A percentile compares a stretch with the other conserved stretches of the same genome.
Conservation (phyloP, 176 grass and related monocot genomes). For the Oryza glumipatula region DNA sequence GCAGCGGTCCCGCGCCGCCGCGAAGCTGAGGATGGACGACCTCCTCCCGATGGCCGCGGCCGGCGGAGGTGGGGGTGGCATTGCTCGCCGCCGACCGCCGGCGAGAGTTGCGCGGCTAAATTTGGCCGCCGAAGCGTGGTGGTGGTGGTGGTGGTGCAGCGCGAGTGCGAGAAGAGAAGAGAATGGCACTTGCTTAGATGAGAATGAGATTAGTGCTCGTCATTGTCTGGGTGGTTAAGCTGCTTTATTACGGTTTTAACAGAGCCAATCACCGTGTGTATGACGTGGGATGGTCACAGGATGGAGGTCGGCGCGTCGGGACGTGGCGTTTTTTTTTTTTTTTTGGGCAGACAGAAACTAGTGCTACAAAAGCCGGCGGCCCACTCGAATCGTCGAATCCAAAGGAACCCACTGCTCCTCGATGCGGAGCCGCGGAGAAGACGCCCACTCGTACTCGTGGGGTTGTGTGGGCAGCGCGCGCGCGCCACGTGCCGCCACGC, state of each 20-base stretch:
- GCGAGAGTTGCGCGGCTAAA: conserved; percentile 17
- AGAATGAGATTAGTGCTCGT: background rate
- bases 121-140: conserved; percentile 35
- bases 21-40: conserved; percentile 67
- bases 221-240: background rate
- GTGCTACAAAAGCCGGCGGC: no score
- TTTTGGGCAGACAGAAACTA: no score
- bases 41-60: conserved; percentile 29
- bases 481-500: no score
- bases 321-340: no score
- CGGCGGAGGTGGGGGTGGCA: conserved; percentile 48
- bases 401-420: no score
- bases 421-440: no score
- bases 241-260: background rate
- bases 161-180: background rate
- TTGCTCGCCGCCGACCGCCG: conserved; percentile 30
- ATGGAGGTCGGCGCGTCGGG: no score
- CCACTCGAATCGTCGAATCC: no score
- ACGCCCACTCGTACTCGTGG: no score
- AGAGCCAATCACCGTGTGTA: background rate
- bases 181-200: background rate
- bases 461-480: no score
- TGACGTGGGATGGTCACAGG: no score
- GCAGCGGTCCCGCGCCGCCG: conserved; percentile 72
- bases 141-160: background rate